Percentiles rank a stretch among this genome's conserved stretches.
These are phyloP conservation scores for Taphrina sp. DNA, from an alignment of 1,139 yeast genomes.

Conservation along the genomic window DNA sequence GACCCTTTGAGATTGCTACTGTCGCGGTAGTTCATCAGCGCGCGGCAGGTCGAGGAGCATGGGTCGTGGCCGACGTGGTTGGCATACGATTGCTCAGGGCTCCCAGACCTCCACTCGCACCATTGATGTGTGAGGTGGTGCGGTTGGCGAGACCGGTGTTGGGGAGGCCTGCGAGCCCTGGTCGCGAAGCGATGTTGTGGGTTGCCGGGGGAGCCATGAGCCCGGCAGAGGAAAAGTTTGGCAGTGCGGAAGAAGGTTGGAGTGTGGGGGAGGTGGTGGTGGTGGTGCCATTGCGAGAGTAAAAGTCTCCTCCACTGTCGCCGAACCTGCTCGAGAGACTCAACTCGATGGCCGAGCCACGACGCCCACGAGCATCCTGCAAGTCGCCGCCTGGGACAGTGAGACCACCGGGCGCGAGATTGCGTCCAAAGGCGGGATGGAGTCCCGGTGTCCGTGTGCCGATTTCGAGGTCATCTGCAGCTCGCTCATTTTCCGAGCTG, in stretches of 20 bases:
- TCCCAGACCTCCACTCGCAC: conserved; percentile 9
- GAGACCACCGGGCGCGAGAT: not conserved
- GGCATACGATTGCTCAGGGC: no score
- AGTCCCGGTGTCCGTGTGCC: conserved; percentile 32
- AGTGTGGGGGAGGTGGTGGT: not conserved
- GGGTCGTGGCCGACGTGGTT: no score
- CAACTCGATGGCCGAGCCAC: conserved; percentile 21
- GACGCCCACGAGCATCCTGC: conserved; percentile 20
- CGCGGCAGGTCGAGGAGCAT: no score
- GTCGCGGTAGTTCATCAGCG: no score
- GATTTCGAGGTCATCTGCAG: conserved; percentile 26
- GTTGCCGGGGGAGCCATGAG: conserved; percentile 13
- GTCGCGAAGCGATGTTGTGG: conserved; percentile 6
- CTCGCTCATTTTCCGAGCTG: conserved; percentile 12
- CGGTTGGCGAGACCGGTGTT: not conserved
- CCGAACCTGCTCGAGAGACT: conserved; percentile 12
- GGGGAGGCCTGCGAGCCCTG: not conserved
- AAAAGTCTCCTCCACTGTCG: conserved; percentile 8
- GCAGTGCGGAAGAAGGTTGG: not conserved
- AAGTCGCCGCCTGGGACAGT: conserved; percentile 12
- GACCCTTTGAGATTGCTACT: no score
- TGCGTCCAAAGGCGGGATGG: conserved; percentile 22
- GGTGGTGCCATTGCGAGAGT: not conserved
- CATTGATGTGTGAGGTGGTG: conserved; percentile 10
- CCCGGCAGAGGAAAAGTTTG: not conserved